These are phyloP conservation scores for Hypoxylon crocopeplum DNA, from an alignment of 495 filamentous ascomycete species.

Conservation along the genomic window DNA sequence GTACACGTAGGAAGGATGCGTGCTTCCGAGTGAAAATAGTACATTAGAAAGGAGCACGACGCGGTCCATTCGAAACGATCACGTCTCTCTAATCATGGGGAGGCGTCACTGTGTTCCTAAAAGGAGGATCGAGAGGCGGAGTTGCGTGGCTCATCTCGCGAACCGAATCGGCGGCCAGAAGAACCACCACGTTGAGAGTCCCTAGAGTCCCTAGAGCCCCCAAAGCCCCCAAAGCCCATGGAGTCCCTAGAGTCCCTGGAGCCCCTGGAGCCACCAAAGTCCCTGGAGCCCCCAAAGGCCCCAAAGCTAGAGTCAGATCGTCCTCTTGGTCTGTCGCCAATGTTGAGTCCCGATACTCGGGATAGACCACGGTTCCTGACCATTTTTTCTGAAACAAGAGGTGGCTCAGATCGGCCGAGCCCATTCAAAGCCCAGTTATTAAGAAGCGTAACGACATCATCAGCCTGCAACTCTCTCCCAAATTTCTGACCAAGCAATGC, in stretches of 20 bases:
- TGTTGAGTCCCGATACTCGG: constrained; percentile 52
- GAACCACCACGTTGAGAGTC: not conserved
- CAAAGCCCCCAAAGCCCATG: not conserved
- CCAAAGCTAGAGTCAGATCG: too few relatives aligned
- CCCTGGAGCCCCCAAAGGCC: not conserved
- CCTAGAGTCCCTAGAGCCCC: not conserved
- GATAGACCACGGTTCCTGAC: constrained; percentile 56
- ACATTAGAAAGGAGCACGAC: constrained; percentile 20
- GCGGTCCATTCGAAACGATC: not conserved
- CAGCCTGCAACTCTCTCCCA: constrained; percentile 32
- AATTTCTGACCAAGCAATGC: constrained; percentile 60
- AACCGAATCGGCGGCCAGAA: not conserved
- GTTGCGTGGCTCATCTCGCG: too few relatives aligned
- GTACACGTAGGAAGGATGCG: constrained; percentile 8
- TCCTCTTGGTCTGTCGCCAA: constrained; percentile 41
- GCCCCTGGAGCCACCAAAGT: not conserved
- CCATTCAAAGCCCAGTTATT: constrained; percentile 68
- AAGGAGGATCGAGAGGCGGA: constrained; percentile 4
- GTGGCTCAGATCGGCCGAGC: constrained; percentile 67
- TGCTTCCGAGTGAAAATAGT: constrained; percentile 16
- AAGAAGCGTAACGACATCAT: constrained; percentile 57
- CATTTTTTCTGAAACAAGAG: constrained; percentile 54
- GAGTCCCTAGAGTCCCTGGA: not conserved
- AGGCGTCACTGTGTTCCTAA: not conserved
- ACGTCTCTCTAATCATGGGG: not conserved